A percentile compares a stretch with the other conserved stretches of the same genome.
phyloP scores from a whole-genome alignment of 768 basidiomycete species.

The Amanita inopinata region DNA sequence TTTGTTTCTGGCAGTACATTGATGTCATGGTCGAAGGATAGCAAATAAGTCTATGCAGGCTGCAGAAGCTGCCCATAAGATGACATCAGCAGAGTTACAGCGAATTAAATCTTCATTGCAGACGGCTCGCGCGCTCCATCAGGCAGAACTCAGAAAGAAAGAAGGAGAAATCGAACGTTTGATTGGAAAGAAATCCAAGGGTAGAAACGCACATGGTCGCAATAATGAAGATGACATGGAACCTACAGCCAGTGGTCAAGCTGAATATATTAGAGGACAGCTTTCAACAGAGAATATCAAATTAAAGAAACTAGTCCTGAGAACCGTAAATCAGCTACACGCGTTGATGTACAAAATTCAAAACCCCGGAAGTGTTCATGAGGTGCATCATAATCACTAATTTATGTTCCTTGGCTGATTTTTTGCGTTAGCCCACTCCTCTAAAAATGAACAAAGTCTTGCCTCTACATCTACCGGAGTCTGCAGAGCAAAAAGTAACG shows the following conservation, averaged over 20 bases:
- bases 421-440: neutral
- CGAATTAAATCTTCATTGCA: slow-evolving; percentile 63
- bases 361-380: slow-evolving; percentile 4
- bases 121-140: slow-evolving; percentile 56
- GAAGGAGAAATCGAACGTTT: slow-evolving; percentile 75
- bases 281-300: slow-evolving; percentile 57
- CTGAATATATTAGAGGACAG: slow-evolving; percentile 53
- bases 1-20: slow-evolving; percentile 2
- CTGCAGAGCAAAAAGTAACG: slow-evolving; percentile 2
- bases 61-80: slow-evolving; percentile 59
- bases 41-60: slow-evolving; percentile 44
- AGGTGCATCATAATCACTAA: slow-evolving; percentile 13
- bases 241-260: slow-evolving; percentile 60
- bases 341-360: slow-evolving; percentile 29
- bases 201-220: slow-evolving; percentile 47
- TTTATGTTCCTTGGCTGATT: neutral
- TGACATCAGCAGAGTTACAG: slow-evolving; percentile 59
- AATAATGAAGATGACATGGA: slow-evolving; percentile 41
- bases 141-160: slow-evolving; percentile 67
- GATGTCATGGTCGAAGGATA: slow-evolving; percentile 25
- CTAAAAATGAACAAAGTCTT: slow-evolving; percentile 5
- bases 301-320: slow-evolving; percentile 50
- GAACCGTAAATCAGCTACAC: slow-evolving; percentile 58
- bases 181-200: slow-evolving; percentile 63
- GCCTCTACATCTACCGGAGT: slow-evolving; percentile 8